Percentiles rank a stretch among this genome's conserved stretches.
Conservation (phyloP, 2,329 filamentous ascomycete species). For the Claviceps paspali region DNA sequence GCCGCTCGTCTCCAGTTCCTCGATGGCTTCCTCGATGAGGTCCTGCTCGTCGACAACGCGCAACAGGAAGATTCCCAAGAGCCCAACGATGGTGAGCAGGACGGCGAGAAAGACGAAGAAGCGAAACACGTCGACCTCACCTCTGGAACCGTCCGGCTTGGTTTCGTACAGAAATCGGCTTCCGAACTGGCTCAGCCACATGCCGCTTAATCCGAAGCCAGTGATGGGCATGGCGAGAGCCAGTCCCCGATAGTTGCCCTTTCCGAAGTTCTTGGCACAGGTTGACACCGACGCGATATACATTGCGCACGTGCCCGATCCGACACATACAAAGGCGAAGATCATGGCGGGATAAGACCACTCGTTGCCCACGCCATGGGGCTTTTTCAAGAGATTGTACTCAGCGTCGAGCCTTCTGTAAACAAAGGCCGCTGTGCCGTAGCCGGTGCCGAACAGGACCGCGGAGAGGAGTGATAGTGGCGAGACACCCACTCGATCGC, state of each 20-base stretch:
- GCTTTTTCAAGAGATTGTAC: constrained; percentile 19
- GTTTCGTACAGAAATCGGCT: constrained; percentile 61
- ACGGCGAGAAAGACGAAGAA: constrained; percentile 78
- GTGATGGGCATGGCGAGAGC: constrained; percentile 85
- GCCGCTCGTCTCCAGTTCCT: constrained; percentile 81
- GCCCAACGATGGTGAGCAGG: constrained; percentile 53
- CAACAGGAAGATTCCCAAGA: constrained; percentile 59
- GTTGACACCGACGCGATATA: constrained; percentile 87
- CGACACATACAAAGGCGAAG: constrained; percentile 67
- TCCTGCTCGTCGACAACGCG: constrained; percentile 71
- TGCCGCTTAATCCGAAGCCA: constrained; percentile 80
- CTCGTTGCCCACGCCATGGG: constrained; percentile 27
- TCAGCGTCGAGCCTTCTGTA: constrained; percentile 44
- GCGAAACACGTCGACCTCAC: constrained; percentile 59
- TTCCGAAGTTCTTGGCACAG: constrained; percentile 95
- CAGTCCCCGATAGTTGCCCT: constrained; percentile 72
- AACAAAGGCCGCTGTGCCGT: constrained; percentile 65
- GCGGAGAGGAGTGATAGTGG: constrained; percentile 60
- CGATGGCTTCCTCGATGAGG: constrained; percentile 77
- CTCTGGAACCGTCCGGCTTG: constrained; percentile 43
- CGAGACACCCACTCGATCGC: constrained; percentile 73
- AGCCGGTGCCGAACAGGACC: constrained; percentile 63
- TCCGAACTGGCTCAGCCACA: constrained; percentile 88
- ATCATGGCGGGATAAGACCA: constrained; percentile 77
- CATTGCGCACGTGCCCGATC: constrained; percentile 72